Conservation (phyloP, 768 basidiomycete genomes). For the Tylopilus felleus region DNA sequence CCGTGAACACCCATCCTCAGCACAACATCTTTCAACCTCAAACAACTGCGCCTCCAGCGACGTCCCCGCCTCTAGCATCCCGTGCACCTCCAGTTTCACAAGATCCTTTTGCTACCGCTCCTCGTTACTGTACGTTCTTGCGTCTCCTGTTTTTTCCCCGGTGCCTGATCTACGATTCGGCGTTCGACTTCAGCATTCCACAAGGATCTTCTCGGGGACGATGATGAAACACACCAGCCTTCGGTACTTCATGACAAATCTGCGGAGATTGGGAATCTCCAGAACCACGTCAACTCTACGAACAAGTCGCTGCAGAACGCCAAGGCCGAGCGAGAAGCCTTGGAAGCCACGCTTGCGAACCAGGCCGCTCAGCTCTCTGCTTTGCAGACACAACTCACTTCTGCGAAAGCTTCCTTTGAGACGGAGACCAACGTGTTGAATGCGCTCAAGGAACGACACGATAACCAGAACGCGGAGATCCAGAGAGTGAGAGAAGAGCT, state of each 20-base stretch:
- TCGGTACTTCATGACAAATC: constrained; percentile 67
- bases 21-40: constrained; percentile 33
- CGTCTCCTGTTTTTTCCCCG: neutral
- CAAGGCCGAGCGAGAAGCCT: constrained; percentile 58
- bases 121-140: constrained; percentile 20
- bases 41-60: constrained; percentile 31
- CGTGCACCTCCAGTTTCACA: constrained; percentile 21
- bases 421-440: constrained; percentile 71
- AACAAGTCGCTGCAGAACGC: constrained; percentile 64
- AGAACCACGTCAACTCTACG: constrained; percentile 83
- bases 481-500: constrained; percentile 71
- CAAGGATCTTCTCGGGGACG: constrained; percentile 70
- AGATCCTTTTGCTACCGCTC: constrained; percentile 51
- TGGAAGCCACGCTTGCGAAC: constrained; percentile 62
- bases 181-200: constrained; percentile 15
- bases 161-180: constrained; percentile 7
- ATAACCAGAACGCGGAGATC: constrained; percentile 67
- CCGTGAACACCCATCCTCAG: constrained; percentile 37
- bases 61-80: constrained; percentile 28
- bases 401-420: constrained; percentile 83
- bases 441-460: constrained; percentile 64
- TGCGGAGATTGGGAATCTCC: constrained; percentile 82
- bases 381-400: constrained; percentile 78
- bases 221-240: constrained; percentile 47
- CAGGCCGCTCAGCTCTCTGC: constrained; percentile 75